Evolutionary conservation across 1,139 yeast genomes (phyloP), one percentile per base, ranked within the genome.

Genomic region (Neolecta irregularis): DNA sequence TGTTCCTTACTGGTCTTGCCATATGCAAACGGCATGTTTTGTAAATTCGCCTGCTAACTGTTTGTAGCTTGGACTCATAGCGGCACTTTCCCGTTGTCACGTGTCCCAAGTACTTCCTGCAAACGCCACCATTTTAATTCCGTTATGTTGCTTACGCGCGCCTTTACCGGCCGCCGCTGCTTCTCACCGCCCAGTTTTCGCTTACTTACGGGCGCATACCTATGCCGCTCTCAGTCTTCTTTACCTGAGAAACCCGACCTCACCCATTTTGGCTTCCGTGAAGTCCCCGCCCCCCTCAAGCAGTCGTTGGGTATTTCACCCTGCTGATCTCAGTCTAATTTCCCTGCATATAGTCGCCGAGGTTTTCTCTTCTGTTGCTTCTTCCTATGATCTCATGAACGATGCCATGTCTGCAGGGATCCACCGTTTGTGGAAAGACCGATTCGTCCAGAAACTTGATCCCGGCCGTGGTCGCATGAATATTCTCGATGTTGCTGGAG

Each of bases 371-470:
- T 78, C 92, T 6, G 98, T 88, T 26, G 98, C 98, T 3, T 72
- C 88, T 24, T 83, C 74, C 45, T 88, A 88, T 55, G 99, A 88
- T 58, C 64, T 80, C 38, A 91, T 88, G 98, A 88, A 88, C 58
- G 99, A 88, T 59, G 93, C 81, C 37, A 88, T 88, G 99, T 80
- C 94, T 6, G 58, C 85, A 57, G 98, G 98, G 26, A 68, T 88
- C 35, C 99, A 88, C 55, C 68, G 98, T 48, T 62, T 85, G 38
- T 88, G 99, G 99, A 88, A 88, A 53, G 73, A 70, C 51, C 93
- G 85, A 53, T 77, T 88, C 52, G 85, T 88, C 48, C 67, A 72
- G 48, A 71, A 83, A 47, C 62, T 88, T 42, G 95, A 88, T 52
- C 93, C 95, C 28, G 99, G 99, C 29, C 74, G 73, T 64, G 37